A percentile compares a stretch with the other conserved stretches of the same genome.
These are phyloP conservation scores for Pinus tabuliformis DNA, from an alignment of 75 land plant genomes.

Conservation along the genomic window DNA sequence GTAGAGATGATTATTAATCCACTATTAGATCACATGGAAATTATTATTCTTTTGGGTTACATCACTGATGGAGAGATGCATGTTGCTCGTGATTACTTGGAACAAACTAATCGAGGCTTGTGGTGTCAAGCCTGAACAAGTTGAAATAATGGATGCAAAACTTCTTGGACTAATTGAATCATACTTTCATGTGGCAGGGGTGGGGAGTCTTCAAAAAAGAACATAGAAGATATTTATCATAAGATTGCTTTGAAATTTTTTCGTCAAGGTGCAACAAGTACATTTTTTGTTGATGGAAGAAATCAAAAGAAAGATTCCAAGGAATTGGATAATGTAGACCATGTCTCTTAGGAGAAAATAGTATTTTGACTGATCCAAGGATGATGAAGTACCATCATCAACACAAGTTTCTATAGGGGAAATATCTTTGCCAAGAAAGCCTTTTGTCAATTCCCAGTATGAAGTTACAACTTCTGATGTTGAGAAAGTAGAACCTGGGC, in stretches of 20 bases:
- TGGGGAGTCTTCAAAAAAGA: slow-evolving; percentile 91
- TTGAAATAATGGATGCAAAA: slow-evolving; percentile 81
- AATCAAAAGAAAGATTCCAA: slow-evolving; percentile 13
- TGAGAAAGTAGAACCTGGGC: slow-evolving; percentile 31
- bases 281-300: slow-evolving; percentile 12
- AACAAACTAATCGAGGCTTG: slow-evolving; percentile 83
- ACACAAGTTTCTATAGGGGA: not conserved
- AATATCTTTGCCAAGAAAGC: not conserved
- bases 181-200: slow-evolving; percentile 96
- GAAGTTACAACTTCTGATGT: slow-evolving; percentile 9
- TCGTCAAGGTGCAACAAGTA: slow-evolving; percentile 42
- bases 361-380: no score
- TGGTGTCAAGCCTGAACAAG: slow-evolving; percentile 92
- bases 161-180: slow-evolving; percentile 84
- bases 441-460: slow-evolving; percentile 1
- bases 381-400: not conserved
- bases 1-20: slow-evolving; percentile 88
- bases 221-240: slow-evolving; percentile 92
- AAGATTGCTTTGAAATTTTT: slow-evolving; percentile 96
- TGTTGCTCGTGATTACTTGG: slow-evolving; percentile 92
- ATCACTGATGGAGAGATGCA: slow-evolving; percentile 98
- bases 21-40: slow-evolving; percentile 91
- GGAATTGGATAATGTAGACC: no score
- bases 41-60: slow-evolving; percentile 88
- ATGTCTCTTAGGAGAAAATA: no score